phyloP scores from a whole-genome alignment of 2,329 filamentous ascomycete species.

The Acephala macrosclerotiorum region DNA sequence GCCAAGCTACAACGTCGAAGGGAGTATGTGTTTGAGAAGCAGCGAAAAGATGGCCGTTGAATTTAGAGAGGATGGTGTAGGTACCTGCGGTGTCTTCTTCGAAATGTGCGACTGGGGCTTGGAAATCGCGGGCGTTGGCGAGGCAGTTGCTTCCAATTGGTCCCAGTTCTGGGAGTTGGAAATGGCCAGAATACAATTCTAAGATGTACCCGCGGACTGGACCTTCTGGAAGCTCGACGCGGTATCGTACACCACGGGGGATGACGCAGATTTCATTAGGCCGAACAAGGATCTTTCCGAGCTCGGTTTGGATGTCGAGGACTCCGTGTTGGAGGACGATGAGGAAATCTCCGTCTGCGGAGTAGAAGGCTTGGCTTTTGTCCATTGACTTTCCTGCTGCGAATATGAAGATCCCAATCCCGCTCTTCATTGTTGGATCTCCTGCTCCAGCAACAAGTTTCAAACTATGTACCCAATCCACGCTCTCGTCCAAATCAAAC shows the following conservation, averaged over 20 bases:
- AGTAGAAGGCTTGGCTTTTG: slow-evolving; percentile 80
- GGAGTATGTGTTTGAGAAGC: slow-evolving; percentile 74
- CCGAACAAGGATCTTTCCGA: slow-evolving; percentile 76
- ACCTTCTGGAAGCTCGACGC: slow-evolving; percentile 68
- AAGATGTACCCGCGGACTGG: slow-evolving; percentile 76
- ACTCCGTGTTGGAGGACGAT: slow-evolving; percentile 78
- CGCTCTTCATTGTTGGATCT: slow-evolving; percentile 79
- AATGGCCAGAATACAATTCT: slow-evolving; percentile 78
- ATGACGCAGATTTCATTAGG: slow-evolving; percentile 82
- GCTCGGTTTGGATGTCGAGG: slow-evolving; percentile 79
- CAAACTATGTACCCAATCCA: slow-evolving; percentile 70
- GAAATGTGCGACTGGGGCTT: slow-evolving; percentile 74
- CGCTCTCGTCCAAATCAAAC: slow-evolving; percentile 74
- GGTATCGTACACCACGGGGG: slow-evolving; percentile 76
- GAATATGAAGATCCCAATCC: slow-evolving; percentile 82
- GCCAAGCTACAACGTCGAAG: slow-evolving; percentile 83
- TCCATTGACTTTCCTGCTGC: slow-evolving; percentile 82
- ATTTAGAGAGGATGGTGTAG: slow-evolving; percentile 67
- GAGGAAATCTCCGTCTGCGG: slow-evolving; percentile 80
- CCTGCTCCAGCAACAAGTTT: slow-evolving; percentile 79
- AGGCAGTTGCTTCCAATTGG: slow-evolving; percentile 78
- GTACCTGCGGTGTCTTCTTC: slow-evolving; percentile 59
- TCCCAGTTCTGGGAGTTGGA: slow-evolving; percentile 73
- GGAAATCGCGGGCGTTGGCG: slow-evolving; percentile 80
- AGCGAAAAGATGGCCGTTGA: slow-evolving; percentile 71